Conservation (phyloP, 768 basidiomycete genomes). For the Galerina marginata region DNA sequence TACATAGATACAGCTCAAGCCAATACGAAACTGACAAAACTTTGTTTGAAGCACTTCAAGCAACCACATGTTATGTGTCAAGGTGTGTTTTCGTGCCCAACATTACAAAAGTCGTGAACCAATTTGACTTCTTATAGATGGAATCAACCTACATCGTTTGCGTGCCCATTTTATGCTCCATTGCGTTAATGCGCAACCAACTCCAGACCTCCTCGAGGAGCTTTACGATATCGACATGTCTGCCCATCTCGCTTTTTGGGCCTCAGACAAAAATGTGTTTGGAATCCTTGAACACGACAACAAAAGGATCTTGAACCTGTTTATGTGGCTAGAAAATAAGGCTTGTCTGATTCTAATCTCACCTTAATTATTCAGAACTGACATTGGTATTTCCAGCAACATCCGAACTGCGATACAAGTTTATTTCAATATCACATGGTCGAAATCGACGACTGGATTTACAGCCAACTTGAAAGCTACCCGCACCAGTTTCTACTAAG, state of each 20-base stretch:
- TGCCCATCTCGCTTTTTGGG: constrained; percentile 13
- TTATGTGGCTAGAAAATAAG: constrained; percentile 13
- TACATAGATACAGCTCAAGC: constrained; percentile 6
- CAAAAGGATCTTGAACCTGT: constrained; percentile 10
- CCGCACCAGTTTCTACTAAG: constrained; percentile 1
- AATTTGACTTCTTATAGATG: neutral
- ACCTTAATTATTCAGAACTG: neutral
- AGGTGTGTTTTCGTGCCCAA: neutral
- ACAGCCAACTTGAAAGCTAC: constrained; percentile 2
- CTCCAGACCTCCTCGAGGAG: constrained; percentile 2
- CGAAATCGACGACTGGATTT: constrained; percentile 10
- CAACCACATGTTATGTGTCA: constrained; percentile 3
- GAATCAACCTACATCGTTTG: constrained; percentile 10
- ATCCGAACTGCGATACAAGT: neutral
- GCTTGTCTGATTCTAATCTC: neutral
- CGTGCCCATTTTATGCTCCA: constrained; percentile 16
- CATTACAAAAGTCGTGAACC: neutral
- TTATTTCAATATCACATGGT: neutral
- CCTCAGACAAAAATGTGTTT: constrained; percentile 13
- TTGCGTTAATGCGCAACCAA: neutral
- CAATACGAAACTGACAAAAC: neutral
- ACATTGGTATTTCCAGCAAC: neutral
- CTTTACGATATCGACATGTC: constrained; percentile 10
- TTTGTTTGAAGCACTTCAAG: constrained; percentile 10
- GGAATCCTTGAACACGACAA: constrained; percentile 16